These are phyloP conservation scores for Diatrype stigma DNA, from an alignment of 2,329 filamentous ascomycete genomes.

Conservation along the genomic window DNA sequence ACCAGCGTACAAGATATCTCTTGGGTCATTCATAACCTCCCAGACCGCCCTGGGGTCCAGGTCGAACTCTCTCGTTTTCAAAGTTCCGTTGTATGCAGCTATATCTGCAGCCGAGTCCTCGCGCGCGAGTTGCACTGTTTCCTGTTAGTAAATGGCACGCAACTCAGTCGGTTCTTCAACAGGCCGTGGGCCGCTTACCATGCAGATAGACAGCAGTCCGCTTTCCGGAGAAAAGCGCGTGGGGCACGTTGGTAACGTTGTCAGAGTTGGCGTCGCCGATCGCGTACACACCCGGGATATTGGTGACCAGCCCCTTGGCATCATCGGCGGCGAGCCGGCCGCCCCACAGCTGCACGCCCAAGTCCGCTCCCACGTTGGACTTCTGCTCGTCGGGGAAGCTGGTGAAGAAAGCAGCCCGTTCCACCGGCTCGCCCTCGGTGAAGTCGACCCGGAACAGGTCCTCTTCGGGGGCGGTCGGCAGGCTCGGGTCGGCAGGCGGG, in stretches of 20 bases:
- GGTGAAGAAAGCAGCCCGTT: slow-evolving; percentile 49
- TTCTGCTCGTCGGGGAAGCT: slow-evolving; percentile 44
- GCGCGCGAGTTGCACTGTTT: slow-evolving; percentile 36
- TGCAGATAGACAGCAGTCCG: slow-evolving; percentile 53
- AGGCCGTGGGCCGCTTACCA: slow-evolving; percentile 39
- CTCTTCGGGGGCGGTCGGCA: slow-evolving; percentile 42
- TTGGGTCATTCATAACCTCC: slow-evolving; percentile 40
- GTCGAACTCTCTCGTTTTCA: slow-evolving; percentile 27
- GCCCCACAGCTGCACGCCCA: slow-evolving; percentile 43
- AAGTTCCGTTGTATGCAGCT: slow-evolving; percentile 22
- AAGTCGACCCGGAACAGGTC: slow-evolving; percentile 56
- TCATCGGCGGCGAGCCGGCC: slow-evolving; percentile 40
- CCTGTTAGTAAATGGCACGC: not conserved
- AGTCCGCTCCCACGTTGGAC: slow-evolving; percentile 40
- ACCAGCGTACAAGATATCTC: slow-evolving; percentile 43
- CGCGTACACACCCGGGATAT: slow-evolving; percentile 50
- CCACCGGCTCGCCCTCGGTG: slow-evolving; percentile 36
- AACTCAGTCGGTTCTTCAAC: not conserved
- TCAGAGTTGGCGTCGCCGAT: slow-evolving; percentile 59
- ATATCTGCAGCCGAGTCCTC: slow-evolving; percentile 34
- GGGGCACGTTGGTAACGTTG: slow-evolving; percentile 56
- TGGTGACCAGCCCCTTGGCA: slow-evolving; percentile 44
- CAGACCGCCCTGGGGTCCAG: slow-evolving; percentile 39
- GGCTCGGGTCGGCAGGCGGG: slow-evolving; percentile 33
- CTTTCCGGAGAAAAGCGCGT: slow-evolving; percentile 58